Base-by-base conservation (phyloP, 805 yeast species). In the Candida taoyuanica region DNA sequence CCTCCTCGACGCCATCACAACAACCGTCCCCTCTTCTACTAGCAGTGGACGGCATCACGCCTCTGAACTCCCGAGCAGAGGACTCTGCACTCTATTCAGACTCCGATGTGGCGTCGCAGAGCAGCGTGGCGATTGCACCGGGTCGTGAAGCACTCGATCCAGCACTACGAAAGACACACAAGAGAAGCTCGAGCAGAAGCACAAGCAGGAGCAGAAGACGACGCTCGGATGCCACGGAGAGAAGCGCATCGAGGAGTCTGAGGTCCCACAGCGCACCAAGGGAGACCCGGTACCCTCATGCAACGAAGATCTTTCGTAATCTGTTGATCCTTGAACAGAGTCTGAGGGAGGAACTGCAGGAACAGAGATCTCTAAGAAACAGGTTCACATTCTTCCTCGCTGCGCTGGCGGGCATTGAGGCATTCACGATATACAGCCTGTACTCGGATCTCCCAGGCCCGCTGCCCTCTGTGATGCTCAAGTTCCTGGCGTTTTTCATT, bases 281-380 rank as follows among this genome's bases (percentile, higher is more conserved):
- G 24, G 56, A 52, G 7, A 42, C 41, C 16, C 54, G 64, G 20
- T 37, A 41, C 28, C 64, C 71, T 8, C 74, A 78, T 7, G 71
- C 84, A 0, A 84, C 88, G 2, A 81, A 82, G 65, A 78, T 87
- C 13, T 86, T 81, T 58, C 73, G 94, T 33, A 88, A 91, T 57
- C 62, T 93, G 48, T 65, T 91, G 33, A 82, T 91, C 13, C 60
- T 89, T 37, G 98, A 91, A 59, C 95, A 89, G 55, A 79, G 86
- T 38, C 66, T 93, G 35, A 71, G 97, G 28, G 79, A 74, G 43
- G 98, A 91, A 62, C 84, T 81, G 33, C 65, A 71, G n/a, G 81
- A 78, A 37, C 89, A 87, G 56, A 73, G 77, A 37, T 64, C 73
- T 7, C 63, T 87, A 42, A 69, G 94, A 46, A 56, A 64, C 49